phyloP scores from a whole-genome alignment of 805 yeast species.

The Yarrowia divulgata region DNA sequence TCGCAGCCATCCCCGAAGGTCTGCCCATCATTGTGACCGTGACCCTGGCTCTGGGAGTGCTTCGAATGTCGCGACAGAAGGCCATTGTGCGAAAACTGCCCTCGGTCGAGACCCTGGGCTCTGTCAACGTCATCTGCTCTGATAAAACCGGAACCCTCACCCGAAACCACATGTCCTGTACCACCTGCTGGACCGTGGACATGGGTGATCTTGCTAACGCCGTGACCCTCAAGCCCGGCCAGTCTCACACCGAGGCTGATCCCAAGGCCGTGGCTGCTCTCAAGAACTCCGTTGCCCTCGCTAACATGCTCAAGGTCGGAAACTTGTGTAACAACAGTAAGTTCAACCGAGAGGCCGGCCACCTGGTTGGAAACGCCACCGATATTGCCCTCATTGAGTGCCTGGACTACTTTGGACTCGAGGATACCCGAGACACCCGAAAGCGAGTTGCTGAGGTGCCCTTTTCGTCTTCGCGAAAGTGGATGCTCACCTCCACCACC shows the following conservation, averaged over 20 bases:
- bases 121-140: constrained; percentile 90
- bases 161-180: constrained; percentile 89
- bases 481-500: constrained; percentile 82
- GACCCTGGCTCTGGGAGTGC: constrained; percentile 92
- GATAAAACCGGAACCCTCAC: constrained; percentile 93
- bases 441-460: constrained; percentile 77
- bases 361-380: constrained; percentile 90
- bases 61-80: constrained; percentile 92
- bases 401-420: constrained; percentile 70
- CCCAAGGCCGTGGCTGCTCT: constrained; percentile 22
- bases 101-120: constrained; percentile 92
- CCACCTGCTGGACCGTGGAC: constrained; percentile 80
- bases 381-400: constrained; percentile 89
- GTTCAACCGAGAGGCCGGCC: constrained; percentile 62
- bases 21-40: constrained; percentile 98
- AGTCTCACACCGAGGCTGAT: constrained; percentile 7
- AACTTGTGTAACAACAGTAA: constrained; percentile 51
- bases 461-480: constrained; percentile 82
- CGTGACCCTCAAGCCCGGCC: constrained; percentile 23
- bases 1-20: constrained; percentile 99
- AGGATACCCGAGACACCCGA: constrained; percentile 67
- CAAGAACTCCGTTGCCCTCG: constrained; percentile 14
- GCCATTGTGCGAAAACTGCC: constrained; percentile 96
- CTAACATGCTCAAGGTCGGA: constrained; percentile 45
- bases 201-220: constrained; percentile 43